Percentiles rank a stretch among this genome's conserved stretches.
Evolutionary conservation across 306 rosid genomes (phyloP).

Genomic region (Fragaria ananassa): DNA sequence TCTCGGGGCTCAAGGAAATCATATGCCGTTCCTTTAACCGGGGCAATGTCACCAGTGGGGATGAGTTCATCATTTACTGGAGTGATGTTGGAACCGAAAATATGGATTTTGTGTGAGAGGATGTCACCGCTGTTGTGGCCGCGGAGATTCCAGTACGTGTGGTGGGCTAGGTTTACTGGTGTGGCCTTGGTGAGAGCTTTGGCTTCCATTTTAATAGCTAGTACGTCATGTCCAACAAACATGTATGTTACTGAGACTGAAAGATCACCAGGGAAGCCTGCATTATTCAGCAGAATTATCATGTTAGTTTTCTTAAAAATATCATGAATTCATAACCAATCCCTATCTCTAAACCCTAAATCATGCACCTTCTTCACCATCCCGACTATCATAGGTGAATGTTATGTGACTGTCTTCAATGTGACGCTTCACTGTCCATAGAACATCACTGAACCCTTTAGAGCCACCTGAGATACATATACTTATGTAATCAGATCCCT

Average conservation of each 20-base stretch:
- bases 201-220: constrained; percentile 54
- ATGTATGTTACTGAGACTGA: constrained; percentile 50
- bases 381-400: constrained; percentile 45
- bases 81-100: constrained; percentile 51
- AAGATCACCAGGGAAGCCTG: constrained; percentile 73
- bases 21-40: constrained; percentile 44
- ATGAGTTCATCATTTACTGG: constrained; percentile 53
- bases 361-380: constrained; percentile 57
- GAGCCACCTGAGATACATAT: constrained; percentile 48
- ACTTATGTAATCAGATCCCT: not conserved
- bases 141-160: constrained; percentile 62
- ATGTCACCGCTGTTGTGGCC: constrained; percentile 64
- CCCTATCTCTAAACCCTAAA: not conserved
- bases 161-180: constrained; percentile 72
- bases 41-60: constrained; percentile 40
- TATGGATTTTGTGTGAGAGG: constrained; percentile 49
- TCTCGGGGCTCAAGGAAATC: constrained; percentile 47
- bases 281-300: not conserved
- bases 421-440: constrained; percentile 48
- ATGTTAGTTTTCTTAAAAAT: not conserved
- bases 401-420: constrained; percentile 39
- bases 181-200: constrained; percentile 47
- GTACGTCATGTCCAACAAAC: constrained; percentile 35
- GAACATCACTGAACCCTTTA: constrained; percentile 52
- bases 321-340: not conserved